phyloP scores from a whole-genome alignment of 345 rosid species.

The Cardiospermum halicacabum region DNA sequence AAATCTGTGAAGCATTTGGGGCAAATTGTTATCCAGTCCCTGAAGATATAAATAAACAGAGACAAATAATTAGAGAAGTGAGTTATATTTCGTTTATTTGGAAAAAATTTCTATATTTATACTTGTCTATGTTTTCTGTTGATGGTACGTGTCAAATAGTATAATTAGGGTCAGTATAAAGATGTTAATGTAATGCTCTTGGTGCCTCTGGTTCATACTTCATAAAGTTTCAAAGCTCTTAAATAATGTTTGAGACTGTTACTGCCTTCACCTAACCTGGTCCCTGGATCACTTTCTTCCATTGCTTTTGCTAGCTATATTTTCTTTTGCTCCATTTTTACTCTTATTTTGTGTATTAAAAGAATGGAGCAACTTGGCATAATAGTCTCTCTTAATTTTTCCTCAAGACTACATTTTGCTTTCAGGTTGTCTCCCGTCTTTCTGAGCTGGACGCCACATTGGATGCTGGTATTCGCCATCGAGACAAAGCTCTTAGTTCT shows the following conservation, averaged over 20 bases:
- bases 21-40: conserved; percentile 96
- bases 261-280: background rate
- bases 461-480: conserved; percentile 82
- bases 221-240: background rate
- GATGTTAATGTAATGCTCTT: background rate
- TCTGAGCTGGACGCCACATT: conserved; percentile 92
- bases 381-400: conserved; percentile 1
- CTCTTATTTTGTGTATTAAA: background rate
- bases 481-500: conserved; percentile 65
- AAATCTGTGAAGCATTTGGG: conserved; percentile 96
- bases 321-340: background rate
- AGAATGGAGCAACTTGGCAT: background rate
- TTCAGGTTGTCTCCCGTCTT: conserved; percentile 75
- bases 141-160: background rate
- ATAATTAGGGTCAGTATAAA: background rate
- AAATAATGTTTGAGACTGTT: background rate
- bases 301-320: background rate
- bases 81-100: conserved; percentile 23
- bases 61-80: conserved; percentile 91
- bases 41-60: conserved; percentile 79
- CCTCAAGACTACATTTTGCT: conserved; percentile 21
- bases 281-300: background rate
- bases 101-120: conserved; percentile 1
- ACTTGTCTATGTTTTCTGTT: background rate
- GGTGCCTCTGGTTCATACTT: background rate